phyloP scores from a whole-genome alignment of 176 grass and related monocot species.

The Miscanthus lutarioriparius region DNA sequence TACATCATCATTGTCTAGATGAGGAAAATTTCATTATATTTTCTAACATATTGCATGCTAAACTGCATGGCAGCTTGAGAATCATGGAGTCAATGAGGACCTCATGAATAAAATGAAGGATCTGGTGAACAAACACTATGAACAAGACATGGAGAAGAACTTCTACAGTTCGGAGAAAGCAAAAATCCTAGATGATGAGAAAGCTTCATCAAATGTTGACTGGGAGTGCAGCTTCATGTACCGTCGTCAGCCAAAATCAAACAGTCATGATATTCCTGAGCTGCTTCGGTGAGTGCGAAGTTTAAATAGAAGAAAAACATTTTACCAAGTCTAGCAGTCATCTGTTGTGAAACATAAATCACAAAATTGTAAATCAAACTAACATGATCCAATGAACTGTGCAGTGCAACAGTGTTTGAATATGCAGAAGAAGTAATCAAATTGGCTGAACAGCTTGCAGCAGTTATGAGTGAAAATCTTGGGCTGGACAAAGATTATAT shows the following conservation, averaged over 20 bases:
- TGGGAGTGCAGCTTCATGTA: conserved; percentile 83
- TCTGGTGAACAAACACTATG: conserved; percentile 55
- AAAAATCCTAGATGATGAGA: conserved; percentile 36
- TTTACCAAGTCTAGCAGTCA: not conserved
- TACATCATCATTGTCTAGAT: conserved; percentile 17
- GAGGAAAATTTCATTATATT: conserved; percentile 13
- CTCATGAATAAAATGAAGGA: conserved; percentile 54
- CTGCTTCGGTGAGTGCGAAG: conserved; percentile 43
- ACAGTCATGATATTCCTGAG: conserved; percentile 54
- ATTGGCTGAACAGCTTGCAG: conserved; percentile 51
- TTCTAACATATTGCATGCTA: conserved; percentile 17
- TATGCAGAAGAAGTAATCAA: conserved; percentile 53
- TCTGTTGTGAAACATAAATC: conserved; percentile 1
- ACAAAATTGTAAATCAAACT: conserved; percentile 22
- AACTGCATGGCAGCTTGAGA: conserved; percentile 52
- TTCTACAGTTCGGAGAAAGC: conserved; percentile 55
- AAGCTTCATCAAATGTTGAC: conserved; percentile 48
- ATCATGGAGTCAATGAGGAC: conserved; percentile 51
- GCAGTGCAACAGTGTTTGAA: conserved; percentile 44
- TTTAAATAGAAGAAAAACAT: not conserved
- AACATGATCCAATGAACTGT: conserved; percentile 30
- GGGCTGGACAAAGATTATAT: conserved; percentile 59
- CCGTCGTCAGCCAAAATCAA: conserved; percentile 58
- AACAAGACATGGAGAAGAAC: conserved; percentile 49
- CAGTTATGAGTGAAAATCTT: conserved; percentile 67